Conservation (phyloP, 139 green algal genomes). For the Picochlorum sp. region DNA sequence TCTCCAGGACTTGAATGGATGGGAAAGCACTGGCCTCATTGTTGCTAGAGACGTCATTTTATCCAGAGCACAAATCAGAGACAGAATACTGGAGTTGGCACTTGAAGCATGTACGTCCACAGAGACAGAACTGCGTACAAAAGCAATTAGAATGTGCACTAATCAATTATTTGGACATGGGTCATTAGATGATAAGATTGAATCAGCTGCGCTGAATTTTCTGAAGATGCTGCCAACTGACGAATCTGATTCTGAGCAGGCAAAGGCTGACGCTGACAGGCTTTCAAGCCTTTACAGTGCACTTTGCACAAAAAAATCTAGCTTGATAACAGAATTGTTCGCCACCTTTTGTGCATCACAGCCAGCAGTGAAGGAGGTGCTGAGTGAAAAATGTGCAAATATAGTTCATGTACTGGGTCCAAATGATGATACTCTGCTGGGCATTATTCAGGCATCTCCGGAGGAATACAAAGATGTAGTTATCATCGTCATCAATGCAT, state of each 20-base stretch:
- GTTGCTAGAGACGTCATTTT: slow-evolving; percentile 36
- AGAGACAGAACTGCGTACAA: slow-evolving; percentile 22
- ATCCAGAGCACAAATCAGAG: slow-evolving; percentile 31
- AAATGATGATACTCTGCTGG: slow-evolving; percentile 29
- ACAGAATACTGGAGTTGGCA: slow-evolving; percentile 31
- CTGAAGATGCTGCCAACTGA: slow-evolving; percentile 10
- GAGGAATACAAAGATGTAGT: slow-evolving; percentile 35
- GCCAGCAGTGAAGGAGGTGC: slow-evolving; percentile 13
- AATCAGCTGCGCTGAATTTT: slow-evolving; percentile 24
- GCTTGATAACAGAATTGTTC: slow-evolving; percentile 47
- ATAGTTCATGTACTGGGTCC: slow-evolving; percentile 39
- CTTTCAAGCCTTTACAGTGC: slow-evolving; percentile 42
- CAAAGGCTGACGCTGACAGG: neutral
- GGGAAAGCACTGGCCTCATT: slow-evolving; percentile 40
- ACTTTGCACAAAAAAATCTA: slow-evolving; percentile 50
- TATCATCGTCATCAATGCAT: slow-evolving; percentile 48
- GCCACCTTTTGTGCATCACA: slow-evolving; percentile 25
- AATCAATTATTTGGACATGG: slow-evolving; percentile 45
- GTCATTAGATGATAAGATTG: slow-evolving; percentile 28
- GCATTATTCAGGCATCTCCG: slow-evolving; percentile 19
- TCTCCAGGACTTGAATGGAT: slow-evolving; percentile 25
- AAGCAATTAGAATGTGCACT: slow-evolving; percentile 48
- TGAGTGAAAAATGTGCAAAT: slow-evolving; percentile 23
- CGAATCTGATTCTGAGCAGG: neutral
- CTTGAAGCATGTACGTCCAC: slow-evolving; percentile 28